Evolutionary conservation across 768 basidiomycete species (phyloP), one percentile per base, ranked within the genome.

Genomic region (Lyophyllum shimeji): DNA sequence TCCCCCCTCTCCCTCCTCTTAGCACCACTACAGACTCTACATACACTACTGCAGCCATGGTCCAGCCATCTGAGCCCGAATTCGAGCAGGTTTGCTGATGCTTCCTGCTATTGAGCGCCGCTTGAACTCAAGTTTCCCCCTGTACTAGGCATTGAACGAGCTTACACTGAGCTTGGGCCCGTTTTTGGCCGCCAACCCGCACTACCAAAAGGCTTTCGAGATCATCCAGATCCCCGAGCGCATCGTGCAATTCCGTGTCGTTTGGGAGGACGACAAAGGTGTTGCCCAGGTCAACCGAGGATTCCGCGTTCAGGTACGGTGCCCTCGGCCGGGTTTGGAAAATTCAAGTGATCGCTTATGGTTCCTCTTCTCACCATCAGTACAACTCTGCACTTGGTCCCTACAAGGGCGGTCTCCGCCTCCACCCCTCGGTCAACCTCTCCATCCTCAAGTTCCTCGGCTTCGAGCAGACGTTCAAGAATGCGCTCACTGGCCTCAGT

Each of bases 381-480:
- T 89, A 85, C 77, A 87, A 87, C 79, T 89, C 87, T 45, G 86
- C 85, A 24, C 79, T 90, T 27, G 88, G 88, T 52, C 88, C 88
- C 42, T 88, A 88, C 79, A 87, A 88, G 71, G 88, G 88, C 59
- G 87, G 87, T 71, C 82, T 89, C 63, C 84, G 88, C 60, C 80
- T 90, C 50, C 87, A 89, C 76, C 86, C 87, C 58, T 82, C 84
- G 50, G 88, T 90, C 74, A 89, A 89, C 76, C 80, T 90, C 37
- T 87, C 85, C 63, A 89, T 90, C 75, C 81, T 90, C 71, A 90
- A 90, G 69, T 90, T 90, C 84, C 81, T 90, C 60, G 88, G 87
- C 44, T 87, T 89, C 72, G 88, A 90, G 73, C 88, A 90, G 70
- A 84, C 81, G 58, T 89, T 89, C 82, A 89, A 89, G 74, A 89